Evolutionary conservation across 1,284 basidiomycete species (phyloP).

Genomic region (Cutaneotrichosporon sp.): DNA sequence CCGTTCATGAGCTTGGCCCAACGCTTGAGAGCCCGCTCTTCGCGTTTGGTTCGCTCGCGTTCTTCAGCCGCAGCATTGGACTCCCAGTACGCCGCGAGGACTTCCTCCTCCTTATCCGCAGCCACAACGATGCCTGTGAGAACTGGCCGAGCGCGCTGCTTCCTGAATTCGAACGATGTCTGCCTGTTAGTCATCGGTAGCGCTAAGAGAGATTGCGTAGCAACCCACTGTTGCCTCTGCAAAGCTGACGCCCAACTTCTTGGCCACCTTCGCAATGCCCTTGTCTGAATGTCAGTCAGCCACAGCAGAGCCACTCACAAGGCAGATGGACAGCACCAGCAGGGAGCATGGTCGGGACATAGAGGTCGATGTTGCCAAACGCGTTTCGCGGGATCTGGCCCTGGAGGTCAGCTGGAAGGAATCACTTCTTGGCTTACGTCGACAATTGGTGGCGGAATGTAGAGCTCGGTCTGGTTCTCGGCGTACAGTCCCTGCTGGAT

Average conservation of each 20-base stretch:
- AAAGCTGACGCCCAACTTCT: slow-evolving; percentile 76
- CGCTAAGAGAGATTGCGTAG: neutral
- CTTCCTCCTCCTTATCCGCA: slow-evolving; percentile 67
- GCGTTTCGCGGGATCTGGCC: slow-evolving; percentile 91
- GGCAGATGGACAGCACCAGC: slow-evolving; percentile 81
- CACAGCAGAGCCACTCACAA: slow-evolving; percentile 60
- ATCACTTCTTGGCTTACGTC: slow-evolving; percentile 61
- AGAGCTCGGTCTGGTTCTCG: slow-evolving; percentile 79
- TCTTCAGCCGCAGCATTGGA: slow-evolving; percentile 73
- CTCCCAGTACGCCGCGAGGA: slow-evolving; percentile 87
- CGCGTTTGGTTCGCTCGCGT: slow-evolving; percentile 70
- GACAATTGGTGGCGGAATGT: slow-evolving; percentile 72
- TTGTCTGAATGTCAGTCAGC: slow-evolving; percentile 61
- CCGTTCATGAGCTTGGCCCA: slow-evolving; percentile 89
- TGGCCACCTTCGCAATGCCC: slow-evolving; percentile 80
- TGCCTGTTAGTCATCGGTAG: slow-evolving; percentile 21
- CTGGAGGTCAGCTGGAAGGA: slow-evolving; percentile 53
- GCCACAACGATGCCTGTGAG: slow-evolving; percentile 86
- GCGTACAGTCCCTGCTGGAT: slow-evolving; percentile 86
- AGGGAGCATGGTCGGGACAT: slow-evolving; percentile 92
- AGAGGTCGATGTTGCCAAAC: slow-evolving; percentile 97
- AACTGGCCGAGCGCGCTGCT: slow-evolving; percentile 82
- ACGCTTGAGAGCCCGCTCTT: slow-evolving; percentile 78
- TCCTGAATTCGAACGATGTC: slow-evolving; percentile 83
- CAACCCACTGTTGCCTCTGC: slow-evolving; percentile 75